Conservation (phyloP, 2,329 filamentous ascomycete genomes). For the Exserohilum rostratum region DNA sequence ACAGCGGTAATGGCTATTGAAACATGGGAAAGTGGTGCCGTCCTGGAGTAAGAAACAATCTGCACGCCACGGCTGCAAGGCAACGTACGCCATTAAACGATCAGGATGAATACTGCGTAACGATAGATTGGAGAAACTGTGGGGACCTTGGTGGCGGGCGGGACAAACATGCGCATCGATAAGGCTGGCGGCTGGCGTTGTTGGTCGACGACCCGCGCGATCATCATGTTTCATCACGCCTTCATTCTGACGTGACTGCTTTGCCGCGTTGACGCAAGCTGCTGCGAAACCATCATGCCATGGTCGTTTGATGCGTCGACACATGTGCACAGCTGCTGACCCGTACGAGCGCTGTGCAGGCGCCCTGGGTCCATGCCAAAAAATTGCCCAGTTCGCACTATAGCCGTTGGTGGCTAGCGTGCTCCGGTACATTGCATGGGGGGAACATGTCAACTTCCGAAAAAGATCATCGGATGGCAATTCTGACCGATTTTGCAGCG, state of each 20-base stretch:
- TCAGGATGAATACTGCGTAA: background rate
- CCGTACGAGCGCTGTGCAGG: no score
- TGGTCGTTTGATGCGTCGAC: no score
- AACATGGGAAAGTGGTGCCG: background rate
- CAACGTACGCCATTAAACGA: background rate
- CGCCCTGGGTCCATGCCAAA: no score
- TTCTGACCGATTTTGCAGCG: background rate
- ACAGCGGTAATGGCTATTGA: background rate
- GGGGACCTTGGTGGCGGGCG: background rate
- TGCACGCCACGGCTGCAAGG: background rate
- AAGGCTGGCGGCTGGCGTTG: background rate
- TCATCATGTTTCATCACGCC: background rate
- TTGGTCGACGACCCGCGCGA: background rate
- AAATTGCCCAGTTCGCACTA: background rate
- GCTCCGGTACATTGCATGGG: background rate
- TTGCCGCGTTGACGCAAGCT: background rate
- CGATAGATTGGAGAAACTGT: background rate
- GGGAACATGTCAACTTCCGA: constrained; percentile 6
- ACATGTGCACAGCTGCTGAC: no score
- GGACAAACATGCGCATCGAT: no score
- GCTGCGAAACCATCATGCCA: background rate
- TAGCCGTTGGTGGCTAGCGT: background rate
- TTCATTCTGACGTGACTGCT: background rate
- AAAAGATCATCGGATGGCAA: constrained; percentile 13
- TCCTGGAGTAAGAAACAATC: background rate